Percentiles rank a stretch among this genome's conserved stretches.
These are phyloP conservation scores for Tolypocladium pustulatum DNA, from an alignment of 2,329 filamentous ascomycete genomes.

Conservation along the genomic window DNA sequence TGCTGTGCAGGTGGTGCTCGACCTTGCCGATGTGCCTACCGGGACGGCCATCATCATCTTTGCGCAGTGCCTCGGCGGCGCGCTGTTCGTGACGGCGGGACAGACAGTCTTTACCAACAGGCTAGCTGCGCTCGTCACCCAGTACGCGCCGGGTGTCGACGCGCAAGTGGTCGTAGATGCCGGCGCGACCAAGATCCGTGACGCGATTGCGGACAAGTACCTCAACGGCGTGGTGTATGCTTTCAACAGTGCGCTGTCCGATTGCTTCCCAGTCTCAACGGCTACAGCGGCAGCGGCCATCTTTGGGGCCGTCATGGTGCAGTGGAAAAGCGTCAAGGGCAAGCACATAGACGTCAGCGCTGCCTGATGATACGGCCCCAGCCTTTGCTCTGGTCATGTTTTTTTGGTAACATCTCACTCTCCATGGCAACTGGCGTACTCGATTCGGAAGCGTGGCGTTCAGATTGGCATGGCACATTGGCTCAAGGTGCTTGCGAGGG, in stretches of 20 bases:
- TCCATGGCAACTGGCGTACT: too few species aligned
- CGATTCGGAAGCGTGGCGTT: too few species aligned
- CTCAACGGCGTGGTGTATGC: slow-evolving; percentile 24
- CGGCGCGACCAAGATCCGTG: slow-evolving; percentile 27
- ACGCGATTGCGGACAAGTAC: slow-evolving; percentile 15
- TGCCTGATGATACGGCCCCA: slow-evolving; percentile 6
- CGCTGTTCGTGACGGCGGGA: slow-evolving; percentile 36
- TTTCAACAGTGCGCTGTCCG: slow-evolving; percentile 33
- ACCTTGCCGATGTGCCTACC: slow-evolving; percentile 26
- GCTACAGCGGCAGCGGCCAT: slow-evolving; percentile 34
- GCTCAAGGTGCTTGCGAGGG: too few species aligned
- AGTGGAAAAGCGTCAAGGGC: slow-evolving; percentile 48
- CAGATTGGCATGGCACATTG: too few species aligned
- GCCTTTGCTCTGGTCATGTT: too few species aligned
- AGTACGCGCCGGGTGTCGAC: slow-evolving; percentile 23
- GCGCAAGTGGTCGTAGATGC: slow-evolving; percentile 18
- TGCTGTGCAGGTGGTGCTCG: slow-evolving; percentile 28
- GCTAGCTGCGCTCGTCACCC: slow-evolving; percentile 26
- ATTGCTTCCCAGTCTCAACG: slow-evolving; percentile 30
- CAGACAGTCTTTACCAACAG: slow-evolving; percentile 40
- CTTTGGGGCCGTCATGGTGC: slow-evolving; percentile 30
- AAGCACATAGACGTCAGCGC: slow-evolving; percentile 30
- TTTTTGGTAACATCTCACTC: too few species aligned
- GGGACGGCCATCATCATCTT: slow-evolving; percentile 23
- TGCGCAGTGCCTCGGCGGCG: slow-evolving; percentile 26